phyloP scores from a whole-genome alignment of 2,329 filamentous ascomycete species.

The Penicillium sp. region DNA sequence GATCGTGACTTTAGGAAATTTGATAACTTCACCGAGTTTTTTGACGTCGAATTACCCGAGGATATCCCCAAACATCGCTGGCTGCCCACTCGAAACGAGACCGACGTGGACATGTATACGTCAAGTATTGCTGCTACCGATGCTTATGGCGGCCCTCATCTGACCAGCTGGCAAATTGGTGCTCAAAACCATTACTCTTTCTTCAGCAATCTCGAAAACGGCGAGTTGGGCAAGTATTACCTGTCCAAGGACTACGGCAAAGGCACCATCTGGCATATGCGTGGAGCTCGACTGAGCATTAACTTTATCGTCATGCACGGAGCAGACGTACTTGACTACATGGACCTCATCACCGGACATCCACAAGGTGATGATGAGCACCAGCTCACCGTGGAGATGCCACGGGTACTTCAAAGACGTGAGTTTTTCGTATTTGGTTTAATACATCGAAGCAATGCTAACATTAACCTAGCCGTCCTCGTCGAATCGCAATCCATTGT shows the following conservation, averaged over 20 bases:
- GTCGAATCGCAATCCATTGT: constrained; percentile 14
- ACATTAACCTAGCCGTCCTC: constrained; percentile 9
- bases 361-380: constrained; percentile 13
- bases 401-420: constrained; percentile 9
- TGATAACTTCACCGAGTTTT: constrained; percentile 10
- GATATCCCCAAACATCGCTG: constrained; percentile 14
- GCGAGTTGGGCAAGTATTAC: constrained; percentile 12
- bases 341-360: constrained; percentile 12
- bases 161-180: constrained; percentile 11
- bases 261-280: constrained; percentile 14
- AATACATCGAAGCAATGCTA: neutral
- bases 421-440: neutral
- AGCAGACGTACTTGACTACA: constrained; percentile 12
- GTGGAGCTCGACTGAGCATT: constrained; percentile 11
- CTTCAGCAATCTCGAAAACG: constrained; percentile 11
- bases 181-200: constrained; percentile 15
- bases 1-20: constrained; percentile 6
- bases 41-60: constrained; percentile 6
- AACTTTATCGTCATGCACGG: constrained; percentile 15
- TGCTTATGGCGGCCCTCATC: constrained; percentile 9
- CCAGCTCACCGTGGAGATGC: constrained; percentile 15
- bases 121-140: constrained; percentile 14
- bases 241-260: constrained; percentile 13
- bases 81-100: constrained; percentile 11
- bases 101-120: constrained; percentile 10